Conservation (phyloP, 2,329 filamentous ascomycete species). For the Drechslera avenae region DNA sequence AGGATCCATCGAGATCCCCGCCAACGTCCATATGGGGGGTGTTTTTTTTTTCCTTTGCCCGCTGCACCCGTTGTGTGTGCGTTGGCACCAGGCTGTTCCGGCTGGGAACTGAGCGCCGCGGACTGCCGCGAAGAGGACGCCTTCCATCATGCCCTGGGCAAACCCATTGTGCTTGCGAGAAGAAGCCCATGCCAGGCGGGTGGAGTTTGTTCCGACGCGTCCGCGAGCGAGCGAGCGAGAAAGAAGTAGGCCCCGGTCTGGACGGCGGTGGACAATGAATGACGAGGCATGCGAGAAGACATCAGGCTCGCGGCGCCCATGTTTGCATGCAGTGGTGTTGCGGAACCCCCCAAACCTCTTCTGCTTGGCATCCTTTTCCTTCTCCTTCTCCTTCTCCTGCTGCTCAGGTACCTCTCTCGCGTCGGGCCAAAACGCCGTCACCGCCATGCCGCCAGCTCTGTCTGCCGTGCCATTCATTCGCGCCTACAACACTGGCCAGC, state of each 20-base stretch:
- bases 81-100: background rate
- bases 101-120: too few relatives aligned
- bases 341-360: background rate
- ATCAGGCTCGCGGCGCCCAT: constrained; percentile 1
- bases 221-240: too few relatives aligned
- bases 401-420: constrained; percentile 16
- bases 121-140: too few relatives aligned
- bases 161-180: too few relatives aligned
- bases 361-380: background rate
- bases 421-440: constrained; percentile 9
- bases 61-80: constrained; percentile 12
- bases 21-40: too few relatives aligned
- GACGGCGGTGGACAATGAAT: too few relatives aligned
- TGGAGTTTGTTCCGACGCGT: background rate
- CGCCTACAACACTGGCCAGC: too few relatives aligned
- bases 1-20: constrained; percentile 3
- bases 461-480: background rate
- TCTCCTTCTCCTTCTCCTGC: too few relatives aligned
- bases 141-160: too few relatives aligned
- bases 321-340: background rate
- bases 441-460: background rate
- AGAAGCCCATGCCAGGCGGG: background rate
- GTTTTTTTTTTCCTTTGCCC: constrained; percentile 9
- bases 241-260: too few relatives aligned
- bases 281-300: background rate